A percentile compares a stretch with the other conserved stretches of the same genome.
These are phyloP conservation scores for Geosmithia flava DNA, from an alignment of 2,329 filamentous ascomycete species.

Conservation along the genomic window DNA sequence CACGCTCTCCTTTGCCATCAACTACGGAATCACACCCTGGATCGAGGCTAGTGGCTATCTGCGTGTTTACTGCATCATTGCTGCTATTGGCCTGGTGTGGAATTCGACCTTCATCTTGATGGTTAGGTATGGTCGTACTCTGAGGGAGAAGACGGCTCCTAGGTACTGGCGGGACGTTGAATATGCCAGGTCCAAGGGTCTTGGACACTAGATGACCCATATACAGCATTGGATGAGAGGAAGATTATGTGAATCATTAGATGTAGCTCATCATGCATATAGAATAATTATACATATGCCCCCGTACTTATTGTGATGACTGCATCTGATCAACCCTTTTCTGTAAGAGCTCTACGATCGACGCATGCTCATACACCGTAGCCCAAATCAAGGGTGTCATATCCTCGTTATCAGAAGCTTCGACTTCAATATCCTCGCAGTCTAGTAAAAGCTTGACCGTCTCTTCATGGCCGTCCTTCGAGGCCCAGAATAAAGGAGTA, in stretches of 20 bases:
- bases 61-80: constrained; percentile 22
- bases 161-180: constrained; percentile 25
- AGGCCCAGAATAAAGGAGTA: too few species aligned
- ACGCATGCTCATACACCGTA: not conserved
- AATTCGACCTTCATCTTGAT: constrained; percentile 29
- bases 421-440: not conserved
- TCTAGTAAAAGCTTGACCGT: not conserved
- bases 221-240: not conserved
- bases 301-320: too few species aligned
- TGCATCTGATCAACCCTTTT: too few species aligned
- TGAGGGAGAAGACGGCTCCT: constrained; percentile 22
- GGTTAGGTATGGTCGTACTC: constrained; percentile 31
- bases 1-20: constrained; percentile 24
- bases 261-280: too few species aligned
- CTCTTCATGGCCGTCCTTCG: too few species aligned
- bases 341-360: not conserved
- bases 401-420: not conserved
- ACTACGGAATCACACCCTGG: constrained; percentile 20
- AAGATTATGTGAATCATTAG: too few species aligned
- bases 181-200: constrained; percentile 7
- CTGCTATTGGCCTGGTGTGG: constrained; percentile 20
- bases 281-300: too few species aligned
- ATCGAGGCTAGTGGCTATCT: constrained; percentile 20
- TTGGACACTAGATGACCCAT: constrained; percentile 4
- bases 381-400: not conserved